Evolutionary conservation across 306 rosid genomes (phyloP).

Genomic region (Cucurbita ficifolia): DNA sequence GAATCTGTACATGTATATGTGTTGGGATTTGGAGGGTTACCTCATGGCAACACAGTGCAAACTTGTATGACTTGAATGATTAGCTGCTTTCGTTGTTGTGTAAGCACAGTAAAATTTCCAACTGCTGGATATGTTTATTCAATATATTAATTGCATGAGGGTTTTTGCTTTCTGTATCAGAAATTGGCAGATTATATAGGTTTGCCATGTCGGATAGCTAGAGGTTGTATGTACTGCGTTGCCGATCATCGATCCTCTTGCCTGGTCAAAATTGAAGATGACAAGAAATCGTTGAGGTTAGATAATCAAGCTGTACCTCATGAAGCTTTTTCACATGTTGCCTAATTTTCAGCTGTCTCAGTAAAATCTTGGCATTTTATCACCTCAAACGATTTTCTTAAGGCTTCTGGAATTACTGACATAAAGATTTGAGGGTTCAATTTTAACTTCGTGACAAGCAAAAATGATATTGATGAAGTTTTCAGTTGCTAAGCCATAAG

Average conservation of each 20-base stretch:
- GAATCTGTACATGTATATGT: background rate
- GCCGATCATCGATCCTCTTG: slow-evolving; percentile 95
- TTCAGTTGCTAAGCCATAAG: background rate
- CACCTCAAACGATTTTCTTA: background rate
- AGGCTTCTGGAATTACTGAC: background rate
- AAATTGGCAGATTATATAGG: slow-evolving; percentile 92
- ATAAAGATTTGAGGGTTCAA: background rate
- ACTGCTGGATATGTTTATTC: background rate
- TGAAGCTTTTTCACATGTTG: background rate
- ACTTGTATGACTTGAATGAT: background rate
- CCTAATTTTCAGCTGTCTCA: background rate
- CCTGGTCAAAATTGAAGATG: slow-evolving; percentile 69
- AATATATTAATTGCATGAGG: background rate
- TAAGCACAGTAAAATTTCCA: background rate
- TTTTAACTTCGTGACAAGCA: background rate
- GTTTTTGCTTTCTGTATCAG: slow-evolving; percentile 26
- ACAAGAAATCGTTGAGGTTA: slow-evolving; percentile 52
- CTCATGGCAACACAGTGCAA: background rate
- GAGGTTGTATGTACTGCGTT: slow-evolving; percentile 85
- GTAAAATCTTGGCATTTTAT: background rate
- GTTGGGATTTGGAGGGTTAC: background rate
- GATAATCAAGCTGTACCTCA: slow-evolving; percentile 6
- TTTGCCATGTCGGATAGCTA: slow-evolving; percentile 96
- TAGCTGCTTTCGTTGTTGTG: background rate
- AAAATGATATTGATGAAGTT: background rate